Base-by-base conservation (phyloP, 306 rosid genomes). In the Cucurbita pepo region DNA sequence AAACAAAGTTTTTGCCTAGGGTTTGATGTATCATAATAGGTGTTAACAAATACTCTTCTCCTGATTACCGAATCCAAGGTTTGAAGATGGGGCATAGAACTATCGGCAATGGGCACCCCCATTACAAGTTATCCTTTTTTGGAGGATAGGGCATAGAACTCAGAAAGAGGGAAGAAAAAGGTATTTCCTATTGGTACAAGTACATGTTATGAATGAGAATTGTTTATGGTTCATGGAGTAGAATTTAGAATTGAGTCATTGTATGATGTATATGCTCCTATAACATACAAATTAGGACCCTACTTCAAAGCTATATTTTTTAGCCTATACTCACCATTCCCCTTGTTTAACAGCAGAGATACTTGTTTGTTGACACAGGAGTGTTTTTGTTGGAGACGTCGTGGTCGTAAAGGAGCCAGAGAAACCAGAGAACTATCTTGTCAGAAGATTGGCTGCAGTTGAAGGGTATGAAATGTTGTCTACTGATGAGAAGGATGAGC, bases 401-500 rank as follows among this genome's bases (percentile, higher is more conserved):
- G 91, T 95, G 79, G 82, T 95, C 71, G 57, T 95, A 83, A 89
- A 86, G 87, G 89, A 91, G 79, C 99, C 99, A 7, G 88, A 82
- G 82, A 91, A 85, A 37, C 63, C 80, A 56, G 80, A 84, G 38
- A 85, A 78, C 80, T 85, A 72, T 80, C 79, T 95, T 70, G 88
- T 95, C 75, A 84, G 99, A 84, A 91, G 97, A 84, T 81, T 95
- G 79, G 83, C 96, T 80, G 99, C 99, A 0, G 56, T 82, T 64
- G 97, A 85, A 86, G 99, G 99, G 72, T 83, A 88, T 83, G 97
- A 91, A 85, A 89, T 95, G 97, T 80, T 55, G 72, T 95, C 99
- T 76, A 81, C 77, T 1, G 83, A 91, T 85, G 96, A 88, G 80
- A 86, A 89, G 48, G 97, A 91, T 13, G 89, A 91, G 76, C 83